Conservation (phyloP, 768 basidiomycete species). For the Lactifluus rugatus region DNA sequence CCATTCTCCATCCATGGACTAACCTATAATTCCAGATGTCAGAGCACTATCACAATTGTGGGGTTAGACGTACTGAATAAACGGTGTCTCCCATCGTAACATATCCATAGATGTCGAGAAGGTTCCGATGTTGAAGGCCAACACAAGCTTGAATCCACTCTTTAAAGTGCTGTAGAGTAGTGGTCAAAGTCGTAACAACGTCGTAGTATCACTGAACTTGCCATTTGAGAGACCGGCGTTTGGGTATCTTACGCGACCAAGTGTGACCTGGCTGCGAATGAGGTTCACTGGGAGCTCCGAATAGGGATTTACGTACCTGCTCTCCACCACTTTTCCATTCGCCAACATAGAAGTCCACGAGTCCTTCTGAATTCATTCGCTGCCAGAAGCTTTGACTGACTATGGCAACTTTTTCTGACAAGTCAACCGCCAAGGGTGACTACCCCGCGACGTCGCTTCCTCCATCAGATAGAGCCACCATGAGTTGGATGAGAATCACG, state of each 20-base stretch:
- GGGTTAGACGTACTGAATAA: slow-evolving; percentile 8
- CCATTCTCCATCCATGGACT: slow-evolving; percentile 40
- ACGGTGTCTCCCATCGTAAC: slow-evolving; percentile 25
- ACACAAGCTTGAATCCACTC: slow-evolving; percentile 37
- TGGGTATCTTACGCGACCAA: slow-evolving; percentile 8
- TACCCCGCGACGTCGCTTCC: too few species aligned
- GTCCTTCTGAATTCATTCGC: slow-evolving; percentile 28
- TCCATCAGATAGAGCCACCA: too few species aligned
- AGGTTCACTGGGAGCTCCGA: not conserved
- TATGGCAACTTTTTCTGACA: slow-evolving; percentile 26
- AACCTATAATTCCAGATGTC: slow-evolving; percentile 26
- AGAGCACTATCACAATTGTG: not conserved
- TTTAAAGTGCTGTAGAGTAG: slow-evolving; percentile 30
- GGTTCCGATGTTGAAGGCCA: slow-evolving; percentile 32
- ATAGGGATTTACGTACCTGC: slow-evolving; percentile 24
- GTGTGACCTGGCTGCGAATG: not conserved
- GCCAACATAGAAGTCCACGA: slow-evolving; percentile 34
- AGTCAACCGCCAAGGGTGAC: not conserved
- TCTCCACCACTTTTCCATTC: slow-evolving; percentile 35
- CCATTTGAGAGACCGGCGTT: slow-evolving; percentile 4
- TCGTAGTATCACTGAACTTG: not conserved
- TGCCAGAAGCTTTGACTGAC: too few species aligned
- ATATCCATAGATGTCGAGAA: slow-evolving; percentile 32
- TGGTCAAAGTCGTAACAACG: not conserved
- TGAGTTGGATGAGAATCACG: too few species aligned